phyloP scores from a whole-genome alignment of 1,139 yeast species.

The Blastobotrys raffinosifermentans region DNA sequence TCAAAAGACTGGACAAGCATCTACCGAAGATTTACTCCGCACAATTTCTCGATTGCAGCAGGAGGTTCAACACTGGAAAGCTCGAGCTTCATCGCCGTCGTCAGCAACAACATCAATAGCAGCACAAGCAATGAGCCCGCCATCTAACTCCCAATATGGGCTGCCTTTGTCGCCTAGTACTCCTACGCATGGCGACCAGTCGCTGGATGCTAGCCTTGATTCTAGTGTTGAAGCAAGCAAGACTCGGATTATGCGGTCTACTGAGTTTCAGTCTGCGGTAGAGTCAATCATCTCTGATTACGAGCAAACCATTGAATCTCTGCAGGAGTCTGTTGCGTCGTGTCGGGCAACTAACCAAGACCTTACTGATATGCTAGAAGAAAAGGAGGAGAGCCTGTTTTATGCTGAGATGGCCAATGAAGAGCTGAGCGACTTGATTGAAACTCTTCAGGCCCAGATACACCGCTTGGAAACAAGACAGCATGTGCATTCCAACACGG shows the following conservation, averaged over 20 bases:
- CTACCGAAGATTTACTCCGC: constrained; percentile 18
- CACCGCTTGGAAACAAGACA: constrained; percentile 5
- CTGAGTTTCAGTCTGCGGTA: constrained; percentile 21
- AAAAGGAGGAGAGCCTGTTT: constrained; percentile 10
- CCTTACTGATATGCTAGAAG: constrained; percentile 9
- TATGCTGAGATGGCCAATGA: constrained; percentile 13
- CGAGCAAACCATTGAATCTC: constrained; percentile 22
- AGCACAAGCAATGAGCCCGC: background rate
- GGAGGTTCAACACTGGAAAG: constrained; percentile 20
- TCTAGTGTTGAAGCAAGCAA: constrained; percentile 12
- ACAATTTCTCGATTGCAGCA: constrained; percentile 19
- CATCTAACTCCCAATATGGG: background rate
- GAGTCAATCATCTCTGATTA: constrained; percentile 21
- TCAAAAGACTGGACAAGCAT: constrained; percentile 14
- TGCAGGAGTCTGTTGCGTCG: constrained; percentile 18
- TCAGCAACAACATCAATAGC: background rate
- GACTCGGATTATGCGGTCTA: constrained; percentile 18
- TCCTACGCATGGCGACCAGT: background rate
- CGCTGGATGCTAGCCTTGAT: constrained; percentile 2
- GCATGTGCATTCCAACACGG: constrained; percentile 2
- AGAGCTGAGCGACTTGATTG: constrained; percentile 13
- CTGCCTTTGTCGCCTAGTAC: constrained; percentile 2
- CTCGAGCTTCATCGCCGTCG: constrained; percentile 3
- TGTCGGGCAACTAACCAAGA: constrained; percentile 14
- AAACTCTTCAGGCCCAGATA: constrained; percentile 12